These are phyloP conservation scores for Poa annua DNA, from an alignment of 176 grass and related monocot genomes.

Conservation along the genomic window DNA sequence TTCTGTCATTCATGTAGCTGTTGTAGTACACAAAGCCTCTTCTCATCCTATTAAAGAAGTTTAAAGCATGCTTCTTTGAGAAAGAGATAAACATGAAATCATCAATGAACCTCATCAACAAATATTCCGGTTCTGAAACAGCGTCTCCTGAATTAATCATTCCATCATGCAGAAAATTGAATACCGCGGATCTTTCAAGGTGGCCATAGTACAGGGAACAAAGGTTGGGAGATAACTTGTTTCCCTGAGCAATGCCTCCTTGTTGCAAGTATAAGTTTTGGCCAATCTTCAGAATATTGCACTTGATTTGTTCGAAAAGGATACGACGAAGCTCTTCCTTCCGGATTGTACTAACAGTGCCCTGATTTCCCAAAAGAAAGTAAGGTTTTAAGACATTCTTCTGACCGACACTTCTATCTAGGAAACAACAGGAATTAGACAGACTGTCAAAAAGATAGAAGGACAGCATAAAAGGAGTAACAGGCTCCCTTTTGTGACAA, in stretches of 20 bases:
- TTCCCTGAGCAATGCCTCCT: slow-evolving; percentile 89
- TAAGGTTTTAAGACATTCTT: background rate
- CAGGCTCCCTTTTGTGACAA: background rate
- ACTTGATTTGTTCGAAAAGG: slow-evolving; percentile 63
- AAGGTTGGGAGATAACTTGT: slow-evolving; percentile 72
- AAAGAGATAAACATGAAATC: slow-evolving; percentile 91
- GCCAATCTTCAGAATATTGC: slow-evolving; percentile 73
- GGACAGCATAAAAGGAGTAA: slow-evolving; percentile 2
- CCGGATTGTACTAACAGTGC: slow-evolving; percentile 38
- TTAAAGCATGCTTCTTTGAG: slow-evolving; percentile 65
- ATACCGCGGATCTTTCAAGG: slow-evolving; percentile 68
- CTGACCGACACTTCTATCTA: background rate
- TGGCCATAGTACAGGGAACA: slow-evolving; percentile 87
- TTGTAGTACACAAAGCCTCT: slow-evolving; percentile 80
- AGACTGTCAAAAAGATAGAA: slow-evolving; percentile 9
- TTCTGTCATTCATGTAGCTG: slow-evolving; percentile 75
- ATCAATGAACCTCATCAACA: slow-evolving; percentile 83
- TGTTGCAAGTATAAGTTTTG: slow-evolving; percentile 72
- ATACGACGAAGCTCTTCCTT: slow-evolving; percentile 56
- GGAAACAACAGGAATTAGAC: slow-evolving; percentile 9
- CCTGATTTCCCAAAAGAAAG: slow-evolving; percentile 52
- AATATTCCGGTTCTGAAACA: slow-evolving; percentile 37
- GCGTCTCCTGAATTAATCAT: slow-evolving; percentile 41
- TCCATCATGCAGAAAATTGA: slow-evolving; percentile 50
- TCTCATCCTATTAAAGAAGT: slow-evolving; percentile 71